Base-by-base conservation (phyloP, 805 yeast species). In the Wickerhamiella nectarea region DNA sequence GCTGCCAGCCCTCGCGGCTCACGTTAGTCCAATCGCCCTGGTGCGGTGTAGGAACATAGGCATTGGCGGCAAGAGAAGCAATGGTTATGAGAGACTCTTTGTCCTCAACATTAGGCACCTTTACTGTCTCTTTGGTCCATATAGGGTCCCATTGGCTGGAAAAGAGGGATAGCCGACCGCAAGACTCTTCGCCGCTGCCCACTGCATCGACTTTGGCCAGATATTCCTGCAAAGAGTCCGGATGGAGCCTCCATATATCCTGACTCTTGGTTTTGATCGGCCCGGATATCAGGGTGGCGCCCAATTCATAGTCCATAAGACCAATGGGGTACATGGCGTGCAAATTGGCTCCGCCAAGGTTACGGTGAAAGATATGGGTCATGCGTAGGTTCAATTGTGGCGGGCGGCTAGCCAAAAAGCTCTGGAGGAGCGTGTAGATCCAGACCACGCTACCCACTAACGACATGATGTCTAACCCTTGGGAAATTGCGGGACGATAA, bases 1-100 rank as follows among this genome's bases (percentile, higher is more conserved):
- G 64, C 48, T 72, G 67, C 67, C 78, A 83, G 0, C 78, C 77
- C 1, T 59, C 62, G 0, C 75, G 26, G 31, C 54, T 56, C 10
- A 83, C 74, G 54, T 89, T 91, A 44, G 80, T 65, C 97, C 97
- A 91, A 57, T 84, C 93, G 38, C 86, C 87, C 19, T 76, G 72
- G 17, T 63, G 63, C 3, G 96, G 96, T 24, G 74, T 64, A 37
- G 72, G 70, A 2, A 85, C 94, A 56, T 89, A 91, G 2, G 97
- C 96, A 58, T 91, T 81, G 1, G 94, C 82, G 0, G 95, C 76
- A 75, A 89, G 81, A 43, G 77, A 61, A 0, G 96, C 97, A 34
- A 89, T 62, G 1, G 81, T 64, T 2, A 87, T 65, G 3, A 89
- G 58, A 0, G 95, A 83, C 33, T 75, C 75, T 43, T 71, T 72